Conservation (phyloP, 345 rosid genomes). For the Dipteronia dyeriana region DNA sequence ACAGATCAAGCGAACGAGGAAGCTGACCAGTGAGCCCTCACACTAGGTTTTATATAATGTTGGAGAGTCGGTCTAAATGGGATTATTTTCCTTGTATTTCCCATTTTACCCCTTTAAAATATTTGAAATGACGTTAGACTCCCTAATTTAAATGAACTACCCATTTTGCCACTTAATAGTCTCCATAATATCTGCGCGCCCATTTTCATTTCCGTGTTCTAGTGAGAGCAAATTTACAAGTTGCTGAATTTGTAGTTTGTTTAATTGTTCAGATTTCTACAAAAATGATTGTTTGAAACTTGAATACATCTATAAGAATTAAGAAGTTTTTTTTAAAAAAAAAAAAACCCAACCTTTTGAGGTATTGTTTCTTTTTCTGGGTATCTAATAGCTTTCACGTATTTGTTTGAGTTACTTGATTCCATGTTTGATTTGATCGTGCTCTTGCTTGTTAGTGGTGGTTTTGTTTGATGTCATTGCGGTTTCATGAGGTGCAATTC, state of each 20-base stretch:
- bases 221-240: background rate
- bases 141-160: background rate
- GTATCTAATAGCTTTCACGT: too few relatives aligned
- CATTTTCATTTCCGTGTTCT: too few relatives aligned
- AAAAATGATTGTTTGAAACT: too few relatives aligned
- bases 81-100: background rate
- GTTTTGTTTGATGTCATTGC: background rate
- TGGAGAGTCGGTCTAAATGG: background rate
- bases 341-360: too few relatives aligned
- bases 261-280: background rate
- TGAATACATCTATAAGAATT: too few relatives aligned
- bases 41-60: conserved; percentile 11
- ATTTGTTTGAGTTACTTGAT: background rate
- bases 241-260: background rate
- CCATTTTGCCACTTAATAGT: background rate
- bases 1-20: background rate
- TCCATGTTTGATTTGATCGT: background rate
- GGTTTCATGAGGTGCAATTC: background rate
- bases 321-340: too few relatives aligned
- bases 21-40: background rate
- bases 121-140: background rate
- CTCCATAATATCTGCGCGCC: background rate
- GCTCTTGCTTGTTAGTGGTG: background rate
- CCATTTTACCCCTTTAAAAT: background rate
- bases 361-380: too few relatives aligned